These are phyloP conservation scores for Paraphoma chrysanthemicola DNA, from an alignment of 2,329 filamentous ascomycete genomes.

Conservation along the genomic window DNA sequence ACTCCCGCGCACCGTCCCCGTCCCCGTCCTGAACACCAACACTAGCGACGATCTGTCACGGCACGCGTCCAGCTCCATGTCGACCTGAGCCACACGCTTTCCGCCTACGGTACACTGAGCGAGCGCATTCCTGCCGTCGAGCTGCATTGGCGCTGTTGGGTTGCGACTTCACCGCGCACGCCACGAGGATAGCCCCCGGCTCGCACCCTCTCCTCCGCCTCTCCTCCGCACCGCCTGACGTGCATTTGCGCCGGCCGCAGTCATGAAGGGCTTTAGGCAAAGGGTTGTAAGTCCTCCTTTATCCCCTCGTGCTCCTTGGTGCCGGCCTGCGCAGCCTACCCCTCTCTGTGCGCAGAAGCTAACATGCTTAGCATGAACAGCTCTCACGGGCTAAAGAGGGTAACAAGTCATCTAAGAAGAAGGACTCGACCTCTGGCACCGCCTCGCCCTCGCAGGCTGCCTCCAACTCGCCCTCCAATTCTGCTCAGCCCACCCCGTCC, in stretches of 20 bases:
- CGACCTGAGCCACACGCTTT: conserved; percentile 32
- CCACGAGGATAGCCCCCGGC: conserved; percentile 30
- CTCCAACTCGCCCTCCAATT: conserved; percentile 65
- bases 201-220: conserved; percentile 33
- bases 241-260: conserved; percentile 52
- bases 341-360: conserved; percentile 49
- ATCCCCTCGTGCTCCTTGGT: conserved; percentile 31
- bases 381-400: conserved; percentile 85
- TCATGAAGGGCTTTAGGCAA: conserved; percentile 97
- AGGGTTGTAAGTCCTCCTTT: conserved; percentile 78
- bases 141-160: conserved; percentile 37
- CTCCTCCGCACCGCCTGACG: conserved; percentile 36
- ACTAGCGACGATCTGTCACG: conserved; percentile 34
- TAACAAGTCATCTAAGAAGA: conserved; percentile 77
- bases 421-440: conserved; percentile 69
- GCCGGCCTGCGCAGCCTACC: conserved; percentile 27
- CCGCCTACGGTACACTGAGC: conserved; percentile 17
- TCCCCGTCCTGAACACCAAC: conserved; percentile 23
- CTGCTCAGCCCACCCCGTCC: conserved; percentile 76
- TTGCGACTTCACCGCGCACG: conserved; percentile 29
- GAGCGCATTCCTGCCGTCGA: conserved; percentile 24
- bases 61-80: conserved; percentile 38
- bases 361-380: conserved; percentile 72
- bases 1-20: conserved; percentile 27
- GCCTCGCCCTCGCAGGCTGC: conserved; percentile 75